Conservation (phyloP, 2,329 filamentous ascomycete species). For the Lachnellula arida region DNA sequence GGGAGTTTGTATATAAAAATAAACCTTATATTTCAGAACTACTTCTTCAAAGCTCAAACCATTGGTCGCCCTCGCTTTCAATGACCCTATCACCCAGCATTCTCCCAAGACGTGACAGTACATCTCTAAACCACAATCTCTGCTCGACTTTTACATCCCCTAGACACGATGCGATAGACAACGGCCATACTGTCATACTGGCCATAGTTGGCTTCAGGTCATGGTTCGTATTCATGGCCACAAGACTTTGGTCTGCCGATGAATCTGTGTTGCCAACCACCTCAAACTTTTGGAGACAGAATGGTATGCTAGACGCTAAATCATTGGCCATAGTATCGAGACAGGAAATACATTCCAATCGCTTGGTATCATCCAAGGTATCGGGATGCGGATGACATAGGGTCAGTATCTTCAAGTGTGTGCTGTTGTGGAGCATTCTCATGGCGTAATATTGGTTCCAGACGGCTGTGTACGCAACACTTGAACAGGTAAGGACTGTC, state of each 20-base stretch:
- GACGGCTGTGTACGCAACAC: slow-evolving; percentile 18
- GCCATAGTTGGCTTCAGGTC: slow-evolving; percentile 18
- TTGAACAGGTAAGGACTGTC: slow-evolving; percentile 24
- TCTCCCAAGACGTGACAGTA: slow-evolving; percentile 21
- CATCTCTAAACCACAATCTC: slow-evolving; percentile 21
- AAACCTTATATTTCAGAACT: too few relatives aligned
- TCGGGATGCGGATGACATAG: neutral
- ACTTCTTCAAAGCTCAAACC: neutral
- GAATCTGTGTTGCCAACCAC: too few relatives aligned
- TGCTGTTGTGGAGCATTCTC: slow-evolving; percentile 25
- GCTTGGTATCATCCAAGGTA: neutral
- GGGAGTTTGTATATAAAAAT: too few relatives aligned
- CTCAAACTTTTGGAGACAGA: slow-evolving; percentile 2
- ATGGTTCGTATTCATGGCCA: slow-evolving; percentile 5
- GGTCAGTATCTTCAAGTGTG: slow-evolving; percentile 19
- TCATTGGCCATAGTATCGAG: neutral
- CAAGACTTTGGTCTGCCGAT: neutral
- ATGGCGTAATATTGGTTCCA: slow-evolving; percentile 29
- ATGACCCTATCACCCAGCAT: slow-evolving; percentile 20
- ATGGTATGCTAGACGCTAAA: slow-evolving; percentile 7
- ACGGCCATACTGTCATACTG: slow-evolving; percentile 15
- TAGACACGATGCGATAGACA: slow-evolving; percentile 22
- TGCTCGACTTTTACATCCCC: slow-evolving; percentile 11
- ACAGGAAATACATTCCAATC: neutral
- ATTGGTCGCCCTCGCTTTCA: slow-evolving; percentile 10